Percentiles rank a stretch among this genome's conserved stretches.
phyloP scores from a whole-genome alignment of 2,329 filamentous ascomycete species.

The Aspergillus fructus region DNA sequence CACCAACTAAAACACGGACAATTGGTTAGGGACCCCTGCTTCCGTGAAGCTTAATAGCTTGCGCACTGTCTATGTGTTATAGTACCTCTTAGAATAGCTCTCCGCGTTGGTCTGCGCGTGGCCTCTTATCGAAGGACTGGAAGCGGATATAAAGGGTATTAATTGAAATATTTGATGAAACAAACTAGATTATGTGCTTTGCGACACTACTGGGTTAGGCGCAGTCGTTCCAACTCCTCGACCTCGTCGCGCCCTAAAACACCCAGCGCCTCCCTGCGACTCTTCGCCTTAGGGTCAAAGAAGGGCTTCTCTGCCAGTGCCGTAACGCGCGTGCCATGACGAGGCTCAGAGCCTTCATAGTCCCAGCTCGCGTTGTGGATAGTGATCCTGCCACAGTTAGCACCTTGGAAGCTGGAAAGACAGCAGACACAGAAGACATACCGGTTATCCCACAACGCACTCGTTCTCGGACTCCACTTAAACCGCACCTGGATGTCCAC shows the following conservation, averaged over 20 bases:
- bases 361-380: slow-evolving; percentile 76
- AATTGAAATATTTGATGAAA: too few relatives aligned
- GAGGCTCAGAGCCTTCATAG: slow-evolving; percentile 64
- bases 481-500: slow-evolving; percentile 72
- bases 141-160: too few relatives aligned
- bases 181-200: too few relatives aligned
- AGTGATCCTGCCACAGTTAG: slow-evolving; percentile 54
- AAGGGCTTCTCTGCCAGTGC: slow-evolving; percentile 69
- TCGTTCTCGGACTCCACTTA: slow-evolving; percentile 67
- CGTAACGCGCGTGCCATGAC: slow-evolving; percentile 72
- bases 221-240: slow-evolving; percentile 18
- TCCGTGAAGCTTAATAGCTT: too few relatives aligned
- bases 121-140: too few relatives aligned
- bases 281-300: slow-evolving; percentile 64
- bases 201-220: neutral
- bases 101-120: too few relatives aligned
- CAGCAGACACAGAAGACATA: slow-evolving; percentile 28
- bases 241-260: slow-evolving; percentile 59
- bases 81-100: too few relatives aligned
- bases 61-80: too few relatives aligned
- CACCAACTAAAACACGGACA: too few relatives aligned
- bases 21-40: too few relatives aligned
- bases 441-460: slow-evolving; percentile 71
- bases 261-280: slow-evolving; percentile 65
- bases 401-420: too few relatives aligned